These are phyloP conservation scores for Hibiscus trionum DNA, from an alignment of 345 rosid genomes.

Conservation along the genomic window DNA sequence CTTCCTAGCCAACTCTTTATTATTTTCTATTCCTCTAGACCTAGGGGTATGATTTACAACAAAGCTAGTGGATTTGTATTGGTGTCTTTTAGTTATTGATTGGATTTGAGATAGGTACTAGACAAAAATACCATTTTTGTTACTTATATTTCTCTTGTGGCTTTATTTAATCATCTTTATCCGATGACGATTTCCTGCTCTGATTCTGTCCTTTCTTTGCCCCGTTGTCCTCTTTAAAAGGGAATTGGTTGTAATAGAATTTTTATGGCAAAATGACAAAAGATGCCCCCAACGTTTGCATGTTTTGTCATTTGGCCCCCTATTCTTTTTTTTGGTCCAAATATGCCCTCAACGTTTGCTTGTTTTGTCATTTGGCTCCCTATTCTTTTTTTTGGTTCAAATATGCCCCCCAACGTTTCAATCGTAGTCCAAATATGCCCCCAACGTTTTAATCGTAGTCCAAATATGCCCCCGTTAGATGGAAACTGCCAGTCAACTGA, in stretches of 20 bases:
- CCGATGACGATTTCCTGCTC: not conserved
- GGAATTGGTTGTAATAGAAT: not conserved
- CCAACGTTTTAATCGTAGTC: too few species aligned
- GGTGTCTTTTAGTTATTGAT: not conserved
- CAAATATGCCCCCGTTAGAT: too few species aligned
- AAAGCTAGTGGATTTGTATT: constrained; percentile 5
- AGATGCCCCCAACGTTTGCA: too few species aligned
- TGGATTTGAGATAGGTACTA: not conserved
- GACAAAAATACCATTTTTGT: not conserved
- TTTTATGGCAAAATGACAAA: too few species aligned
- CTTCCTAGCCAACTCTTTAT: not conserved
- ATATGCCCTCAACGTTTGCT: too few species aligned
- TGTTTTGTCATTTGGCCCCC: too few species aligned
- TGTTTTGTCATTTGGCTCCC: too few species aligned
- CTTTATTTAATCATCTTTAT: not conserved
- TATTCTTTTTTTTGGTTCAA: too few species aligned
- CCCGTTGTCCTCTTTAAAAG: not conserved
- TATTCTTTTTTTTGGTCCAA: too few species aligned
- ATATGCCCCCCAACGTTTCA: too few species aligned
- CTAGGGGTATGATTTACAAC: not conserved
- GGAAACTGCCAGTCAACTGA: too few species aligned
- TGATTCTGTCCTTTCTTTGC: not conserved
- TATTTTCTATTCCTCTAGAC: not conserved
- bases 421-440: too few species aligned
- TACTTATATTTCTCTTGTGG: not conserved